Percentiles rank a stretch among this genome's conserved stretches.
phyloP scores from a whole-genome alignment of 176 grass and related monocot genomes.

The Raddia distichophylla region DNA sequence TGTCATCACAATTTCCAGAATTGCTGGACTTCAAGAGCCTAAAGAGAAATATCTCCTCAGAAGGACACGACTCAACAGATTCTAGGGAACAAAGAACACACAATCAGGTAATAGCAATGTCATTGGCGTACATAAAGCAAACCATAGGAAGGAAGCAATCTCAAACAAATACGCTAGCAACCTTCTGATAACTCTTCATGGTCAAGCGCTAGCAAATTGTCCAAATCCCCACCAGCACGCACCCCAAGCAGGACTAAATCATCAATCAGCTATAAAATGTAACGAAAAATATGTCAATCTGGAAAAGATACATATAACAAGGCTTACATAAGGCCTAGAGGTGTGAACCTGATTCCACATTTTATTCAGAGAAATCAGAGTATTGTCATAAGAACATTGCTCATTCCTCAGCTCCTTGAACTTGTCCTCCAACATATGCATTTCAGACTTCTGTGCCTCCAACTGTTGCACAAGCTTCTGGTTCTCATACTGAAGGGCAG shows the following conservation, averaged over 20 bases:
- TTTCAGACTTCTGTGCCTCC: conserved; percentile 84
- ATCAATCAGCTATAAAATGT: conserved; percentile 73
- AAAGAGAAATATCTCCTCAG: conserved; percentile 86
- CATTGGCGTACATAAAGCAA: conserved; percentile 7
- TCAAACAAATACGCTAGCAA: conserved; percentile 43
- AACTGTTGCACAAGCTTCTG: conserved; percentile 89
- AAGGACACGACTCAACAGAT: conserved; percentile 62
- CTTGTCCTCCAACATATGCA: conserved; percentile 65
- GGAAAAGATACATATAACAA: conserved; percentile 25
- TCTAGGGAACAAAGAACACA: conserved; percentile 54
- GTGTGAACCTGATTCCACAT: conserved; percentile 89
- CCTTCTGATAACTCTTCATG: conserved; percentile 70
- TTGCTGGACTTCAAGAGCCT: conserved; percentile 61
- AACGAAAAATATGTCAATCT: conserved; percentile 35
- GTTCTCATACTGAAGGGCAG: conserved; percentile 88
- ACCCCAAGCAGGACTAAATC: conserved; percentile 85
- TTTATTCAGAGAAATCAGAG: conserved; percentile 84
- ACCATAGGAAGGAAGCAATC: conserved; percentile 26
- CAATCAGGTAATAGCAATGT: conserved; percentile 38
- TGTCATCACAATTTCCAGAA: conserved; percentile 38
- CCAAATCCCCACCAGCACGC: conserved; percentile 55
- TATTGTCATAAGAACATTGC: conserved; percentile 74
- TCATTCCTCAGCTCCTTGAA: conserved; percentile 72
- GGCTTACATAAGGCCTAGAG: conserved; percentile 20
- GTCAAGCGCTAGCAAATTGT: conserved; percentile 65